Conservation (phyloP, 768 basidiomycete species). For the Amanita muscaria region DNA sequence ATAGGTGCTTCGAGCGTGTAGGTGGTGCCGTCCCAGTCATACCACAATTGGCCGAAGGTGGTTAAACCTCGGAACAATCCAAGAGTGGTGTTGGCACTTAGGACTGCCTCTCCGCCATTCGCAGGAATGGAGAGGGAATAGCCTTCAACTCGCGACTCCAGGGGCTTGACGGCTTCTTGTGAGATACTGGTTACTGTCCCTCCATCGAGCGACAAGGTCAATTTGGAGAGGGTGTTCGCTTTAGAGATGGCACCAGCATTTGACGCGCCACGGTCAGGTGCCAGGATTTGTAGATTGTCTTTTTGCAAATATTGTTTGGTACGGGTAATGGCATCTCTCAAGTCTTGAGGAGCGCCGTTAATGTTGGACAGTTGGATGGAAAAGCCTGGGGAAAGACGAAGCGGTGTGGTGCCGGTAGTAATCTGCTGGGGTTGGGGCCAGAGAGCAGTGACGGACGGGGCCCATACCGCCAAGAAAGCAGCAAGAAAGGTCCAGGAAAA, state of each 20-base stretch:
- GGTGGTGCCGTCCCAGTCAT: conserved; percentile 37
- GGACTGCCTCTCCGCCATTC: conserved; percentile 43
- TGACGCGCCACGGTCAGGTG: conserved; percentile 50
- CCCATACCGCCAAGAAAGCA: neutral
- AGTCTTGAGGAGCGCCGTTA: conserved; percentile 40
- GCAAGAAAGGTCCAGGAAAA: neutral
- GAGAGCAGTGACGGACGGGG: conserved; percentile 16
- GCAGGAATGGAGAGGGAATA: conserved; percentile 51
- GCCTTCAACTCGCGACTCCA: conserved; percentile 49
- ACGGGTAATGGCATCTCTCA: conserved; percentile 44
- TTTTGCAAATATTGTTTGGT: conserved; percentile 33
- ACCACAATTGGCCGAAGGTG: conserved; percentile 69
- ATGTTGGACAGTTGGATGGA: conserved; percentile 36
- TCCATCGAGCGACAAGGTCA: conserved; percentile 37
- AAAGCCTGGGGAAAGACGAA: conserved; percentile 27
- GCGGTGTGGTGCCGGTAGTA: conserved; percentile 29
- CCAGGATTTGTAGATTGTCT: conserved; percentile 53
- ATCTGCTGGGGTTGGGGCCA: conserved; percentile 36
- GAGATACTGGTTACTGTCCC: conserved; percentile 37
- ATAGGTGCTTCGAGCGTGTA: conserved; percentile 54
- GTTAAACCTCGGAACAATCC: conserved; percentile 68
- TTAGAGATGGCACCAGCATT: conserved; percentile 30
- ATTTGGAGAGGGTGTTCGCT: conserved; percentile 33
- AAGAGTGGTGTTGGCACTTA: conserved; percentile 56
- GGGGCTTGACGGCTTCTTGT: conserved; percentile 39